These are phyloP conservation scores for Hsuehochloa calcarea DNA, from an alignment of 176 grass and related monocot species.

Conservation along the genomic window DNA sequence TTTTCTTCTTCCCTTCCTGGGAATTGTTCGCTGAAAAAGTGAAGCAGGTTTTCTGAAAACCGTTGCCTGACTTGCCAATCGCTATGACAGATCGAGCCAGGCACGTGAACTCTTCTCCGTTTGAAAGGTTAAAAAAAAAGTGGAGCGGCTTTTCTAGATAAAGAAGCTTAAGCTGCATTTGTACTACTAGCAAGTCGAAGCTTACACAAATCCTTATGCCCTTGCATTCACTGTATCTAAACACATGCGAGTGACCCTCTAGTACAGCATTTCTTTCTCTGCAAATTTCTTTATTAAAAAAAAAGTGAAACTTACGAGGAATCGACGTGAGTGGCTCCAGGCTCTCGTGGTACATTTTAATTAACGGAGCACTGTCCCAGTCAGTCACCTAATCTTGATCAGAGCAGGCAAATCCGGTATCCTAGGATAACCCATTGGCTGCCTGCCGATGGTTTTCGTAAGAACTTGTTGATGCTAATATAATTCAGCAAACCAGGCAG, in stretches of 20 bases:
- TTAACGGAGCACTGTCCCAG: not conserved
- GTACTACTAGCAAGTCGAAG: not conserved
- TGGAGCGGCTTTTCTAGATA: no score
- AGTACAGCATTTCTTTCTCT: no score
- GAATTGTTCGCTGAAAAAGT: not conserved
- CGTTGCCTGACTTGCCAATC: no score
- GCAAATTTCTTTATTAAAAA: not conserved
- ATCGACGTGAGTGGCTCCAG: not conserved
- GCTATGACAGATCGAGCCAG: no score
- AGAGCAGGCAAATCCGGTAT: not conserved
- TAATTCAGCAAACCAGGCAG: not conserved
- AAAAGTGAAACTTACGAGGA: not conserved
- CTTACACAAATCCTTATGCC: no score
- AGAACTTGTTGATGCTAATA: not conserved
- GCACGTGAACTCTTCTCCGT: no score
- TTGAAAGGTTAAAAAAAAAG: no score
- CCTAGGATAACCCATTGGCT: not conserved
- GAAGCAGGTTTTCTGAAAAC: no score
- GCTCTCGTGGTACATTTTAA: not conserved
- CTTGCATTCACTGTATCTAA: no score
- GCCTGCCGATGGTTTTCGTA: not conserved
- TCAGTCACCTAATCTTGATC: constrained; percentile 29
- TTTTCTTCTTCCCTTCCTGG: not conserved
- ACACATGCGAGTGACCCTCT: no score
- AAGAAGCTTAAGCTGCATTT: not conserved